phyloP scores from a whole-genome alignment of 805 yeast species.

The Hagleromyces aurorensis region DNA sequence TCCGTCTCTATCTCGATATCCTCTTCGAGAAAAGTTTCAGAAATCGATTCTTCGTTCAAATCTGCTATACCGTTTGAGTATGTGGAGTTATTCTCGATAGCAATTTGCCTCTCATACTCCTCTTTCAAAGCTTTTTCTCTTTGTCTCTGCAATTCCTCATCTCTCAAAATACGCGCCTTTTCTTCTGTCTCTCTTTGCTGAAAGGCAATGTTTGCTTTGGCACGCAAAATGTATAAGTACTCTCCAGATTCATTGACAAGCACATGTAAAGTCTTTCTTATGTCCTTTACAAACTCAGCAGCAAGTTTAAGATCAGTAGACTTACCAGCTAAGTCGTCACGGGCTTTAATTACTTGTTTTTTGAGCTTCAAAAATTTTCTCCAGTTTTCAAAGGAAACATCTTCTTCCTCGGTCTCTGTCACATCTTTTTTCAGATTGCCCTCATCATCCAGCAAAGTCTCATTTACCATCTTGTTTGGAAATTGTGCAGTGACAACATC shows the following conservation, averaged over 20 bases:
- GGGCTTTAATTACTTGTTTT: conserved; percentile 42
- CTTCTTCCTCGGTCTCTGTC: conserved; percentile 27
- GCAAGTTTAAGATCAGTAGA: conserved; percentile 28
- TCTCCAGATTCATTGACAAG: conserved; percentile 55
- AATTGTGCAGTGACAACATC: conserved; percentile 26
- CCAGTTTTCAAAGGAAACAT: conserved; percentile 46
- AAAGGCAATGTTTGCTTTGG: conserved; percentile 50
- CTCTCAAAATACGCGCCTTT: conserved; percentile 3
- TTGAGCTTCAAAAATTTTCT: conserved; percentile 51
- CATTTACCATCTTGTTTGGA: too few relatives aligned
- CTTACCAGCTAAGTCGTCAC: conserved; percentile 42
- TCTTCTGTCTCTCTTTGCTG: conserved; percentile 44
- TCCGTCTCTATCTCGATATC: too few relatives aligned
- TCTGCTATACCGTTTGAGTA: too few relatives aligned
- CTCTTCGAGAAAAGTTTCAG: too few relatives aligned
- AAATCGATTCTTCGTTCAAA: too few relatives aligned
- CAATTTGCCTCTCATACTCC: too few relatives aligned
- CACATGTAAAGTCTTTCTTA: conserved; percentile 37
- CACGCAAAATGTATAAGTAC: conserved; percentile 47
- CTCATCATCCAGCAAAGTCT: conserved; percentile 7
- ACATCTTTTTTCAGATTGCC: conserved; percentile 2
- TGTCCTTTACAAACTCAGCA: conserved; percentile 29
- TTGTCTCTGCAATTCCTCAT: conserved; percentile 3
- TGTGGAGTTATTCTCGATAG: too few relatives aligned
- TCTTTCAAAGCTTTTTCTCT: conserved; percentile 4